Conservation (phyloP, 2,329 filamentous ascomycete genomes). For the Penicillium verrucosum region DNA sequence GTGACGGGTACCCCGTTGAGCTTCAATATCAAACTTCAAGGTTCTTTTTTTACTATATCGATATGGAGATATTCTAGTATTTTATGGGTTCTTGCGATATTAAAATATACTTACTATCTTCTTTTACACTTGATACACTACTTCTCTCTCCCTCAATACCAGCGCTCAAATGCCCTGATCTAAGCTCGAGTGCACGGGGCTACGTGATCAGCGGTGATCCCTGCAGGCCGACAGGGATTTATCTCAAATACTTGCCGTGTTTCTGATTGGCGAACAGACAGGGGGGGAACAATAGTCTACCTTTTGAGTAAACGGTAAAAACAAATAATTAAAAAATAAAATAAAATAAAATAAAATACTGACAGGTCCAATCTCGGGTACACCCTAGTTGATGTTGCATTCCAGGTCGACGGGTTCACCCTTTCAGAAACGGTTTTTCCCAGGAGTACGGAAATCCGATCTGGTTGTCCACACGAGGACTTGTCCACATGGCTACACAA, state of each 20-base stretch:
- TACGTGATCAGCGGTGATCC: slow-evolving; percentile 27
- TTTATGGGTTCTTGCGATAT: not conserved
- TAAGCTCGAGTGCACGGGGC: slow-evolving; percentile 17
- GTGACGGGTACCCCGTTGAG: not conserved
- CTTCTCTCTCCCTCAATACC: not conserved
- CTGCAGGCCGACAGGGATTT: slow-evolving; percentile 28
- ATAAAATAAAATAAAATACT: slow-evolving; percentile 3
- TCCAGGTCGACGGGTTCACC: slow-evolving; percentile 22
- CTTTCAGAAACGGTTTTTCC: slow-evolving; percentile 24
- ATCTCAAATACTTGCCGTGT: slow-evolving; percentile 36
- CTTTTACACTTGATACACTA: not conserved
- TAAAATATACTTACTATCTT: not conserved
- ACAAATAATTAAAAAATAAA: not conserved
- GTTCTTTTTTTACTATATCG: not conserved
- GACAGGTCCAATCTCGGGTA: slow-evolving; percentile 27
- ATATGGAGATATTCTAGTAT: not conserved
- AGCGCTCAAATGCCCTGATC: slow-evolving; percentile 13
- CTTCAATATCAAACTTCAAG: not conserved
- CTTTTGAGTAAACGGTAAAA: not conserved
- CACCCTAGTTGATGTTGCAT: slow-evolving; percentile 27
- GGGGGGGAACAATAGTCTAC: slow-evolving; percentile 16
- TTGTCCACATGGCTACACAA: slow-evolving; percentile 19
- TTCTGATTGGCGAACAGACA: slow-evolving; percentile 27
- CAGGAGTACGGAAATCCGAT: slow-evolving; percentile 22
- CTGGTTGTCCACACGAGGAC: slow-evolving; percentile 23